Conservation (phyloP, 23 red algal genomes). For the Porphyridium purpureum region DNA sequence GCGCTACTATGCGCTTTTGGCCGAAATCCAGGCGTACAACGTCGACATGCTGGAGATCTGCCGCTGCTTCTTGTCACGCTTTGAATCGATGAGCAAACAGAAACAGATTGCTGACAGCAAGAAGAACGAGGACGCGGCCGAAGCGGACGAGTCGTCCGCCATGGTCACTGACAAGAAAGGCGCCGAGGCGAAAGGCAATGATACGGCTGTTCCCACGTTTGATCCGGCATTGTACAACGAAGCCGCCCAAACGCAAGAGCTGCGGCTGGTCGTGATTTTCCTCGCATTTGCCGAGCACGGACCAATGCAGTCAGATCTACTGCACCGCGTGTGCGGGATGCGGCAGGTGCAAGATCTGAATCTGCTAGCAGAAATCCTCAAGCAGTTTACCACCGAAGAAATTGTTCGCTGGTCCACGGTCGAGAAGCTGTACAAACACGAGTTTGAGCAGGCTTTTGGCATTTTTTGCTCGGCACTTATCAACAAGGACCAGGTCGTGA, state of each 20-base stretch:
- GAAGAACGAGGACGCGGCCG: slow-evolving; percentile 4
- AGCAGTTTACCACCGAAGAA: slow-evolving; percentile 75
- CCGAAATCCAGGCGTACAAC: slow-evolving; percentile 61
- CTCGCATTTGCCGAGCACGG: slow-evolving; percentile 42
- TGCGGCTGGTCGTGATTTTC: slow-evolving; percentile 42
- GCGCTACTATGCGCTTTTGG: slow-evolving; percentile 66
- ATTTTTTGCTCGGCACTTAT: too few species aligned
- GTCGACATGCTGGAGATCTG: slow-evolving; percentile 64
- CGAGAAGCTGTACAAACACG: too few species aligned
- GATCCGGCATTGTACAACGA: too few species aligned
- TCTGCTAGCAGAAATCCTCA: slow-evolving; percentile 40
- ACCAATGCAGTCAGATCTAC: slow-evolving; percentile 67
- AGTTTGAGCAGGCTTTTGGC: too few species aligned
- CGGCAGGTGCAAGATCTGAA: slow-evolving; percentile 52
- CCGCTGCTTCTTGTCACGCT: slow-evolving; percentile 62
- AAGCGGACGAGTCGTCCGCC: slow-evolving; percentile 7
- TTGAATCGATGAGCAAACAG: slow-evolving; percentile 20
- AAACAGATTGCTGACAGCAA: too few species aligned
- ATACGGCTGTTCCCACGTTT: too few species aligned
- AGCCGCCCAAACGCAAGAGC: slow-evolving; percentile 33
- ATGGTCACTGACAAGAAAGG: too few species aligned
- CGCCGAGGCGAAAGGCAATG: too few species aligned
- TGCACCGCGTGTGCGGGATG: slow-evolving; percentile 44
- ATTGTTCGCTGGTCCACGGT: slow-evolving; percentile 85
- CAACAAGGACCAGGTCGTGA: too few species aligned